Base-by-base conservation (phyloP, 1,284 basidiomycete species). In the Ganoderma lucidum region DNA sequence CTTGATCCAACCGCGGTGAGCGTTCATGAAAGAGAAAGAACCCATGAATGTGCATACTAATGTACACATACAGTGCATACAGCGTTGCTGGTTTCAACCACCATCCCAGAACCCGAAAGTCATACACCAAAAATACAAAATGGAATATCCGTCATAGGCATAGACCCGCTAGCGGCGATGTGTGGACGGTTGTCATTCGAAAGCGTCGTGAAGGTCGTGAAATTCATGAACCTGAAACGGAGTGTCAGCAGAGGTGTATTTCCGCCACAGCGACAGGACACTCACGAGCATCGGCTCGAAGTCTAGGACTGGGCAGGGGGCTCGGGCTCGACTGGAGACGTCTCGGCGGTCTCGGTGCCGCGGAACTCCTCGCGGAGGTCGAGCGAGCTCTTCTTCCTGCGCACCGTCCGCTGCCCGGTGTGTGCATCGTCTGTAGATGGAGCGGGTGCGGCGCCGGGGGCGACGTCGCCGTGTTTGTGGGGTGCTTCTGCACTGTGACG, bases 321-420 rank as follows among this genome's bases (percentile, higher is more conserved):
- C 37, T 10, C 19, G n/a, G 37, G 39, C 39, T 42, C 37, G 12
- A 41, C 59, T 14, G 59, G 23, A 39, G 59, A 32, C 32, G 35
- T 32, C 37, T 61, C 30, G n/a, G 66, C 23, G 10, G 48, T 28
- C 23, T 51, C 48, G 48, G 48, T 28, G 48, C 9, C 23, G 59
- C 75, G 75, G 71, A 75, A 84, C 41, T 82, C 79, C 66, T 84
- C 81, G 6, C 82, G 80, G 19, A 87, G 78, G 73, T 85, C 82
- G 61, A 77, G 76, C 6, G 82, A 83, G 71, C 81, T 80, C 76
- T 83, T 82, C 76, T 85, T 86, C 70, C 83, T 80, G 67, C 83
- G 83, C 56, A 86, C 73, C 0, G 75, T 78, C 53, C 74, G 78
- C 23, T 28, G 48, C 48, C 48, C 3, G 8, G 48, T 28, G 12